Conservation (phyloP, 164 flowering plant species). For the Stephania japonica region DNA sequence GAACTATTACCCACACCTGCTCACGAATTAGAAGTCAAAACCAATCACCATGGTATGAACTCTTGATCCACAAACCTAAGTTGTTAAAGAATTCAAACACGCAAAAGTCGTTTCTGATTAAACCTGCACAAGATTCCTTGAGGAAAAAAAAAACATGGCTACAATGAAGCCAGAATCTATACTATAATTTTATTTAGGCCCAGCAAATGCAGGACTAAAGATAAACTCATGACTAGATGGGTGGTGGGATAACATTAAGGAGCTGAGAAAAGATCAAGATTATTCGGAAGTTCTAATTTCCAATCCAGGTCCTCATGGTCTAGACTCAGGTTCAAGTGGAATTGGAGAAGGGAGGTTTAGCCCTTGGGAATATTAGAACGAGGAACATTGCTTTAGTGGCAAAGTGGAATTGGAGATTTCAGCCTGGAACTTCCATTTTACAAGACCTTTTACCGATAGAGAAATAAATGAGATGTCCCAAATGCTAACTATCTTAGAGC, state of each 20-base stretch:
- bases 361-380: too few relatives aligned
- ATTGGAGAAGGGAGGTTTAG: too few relatives aligned
- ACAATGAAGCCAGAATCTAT: too few relatives aligned
- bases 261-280: neutral
- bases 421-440: too few relatives aligned
- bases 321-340: neutral
- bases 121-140: neutral
- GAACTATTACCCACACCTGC: conserved; percentile 71
- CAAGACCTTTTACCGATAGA: too few relatives aligned
- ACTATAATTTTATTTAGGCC: too few relatives aligned
- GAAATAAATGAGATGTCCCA: too few relatives aligned
- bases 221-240: neutral
- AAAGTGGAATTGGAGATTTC: too few relatives aligned
- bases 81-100: too few relatives aligned
- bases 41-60: neutral
- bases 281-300: neutral
- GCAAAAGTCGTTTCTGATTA: neutral
- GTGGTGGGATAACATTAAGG: neutral
- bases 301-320: neutral
- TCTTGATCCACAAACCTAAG: neutral
- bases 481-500: too few relatives aligned
- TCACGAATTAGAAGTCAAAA: neutral
- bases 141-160: too few relatives aligned
- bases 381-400: too few relatives aligned
- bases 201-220: neutral